phyloP scores from a whole-genome alignment of 805 yeast genomes.

The Monosporozyma unispora region DNA sequence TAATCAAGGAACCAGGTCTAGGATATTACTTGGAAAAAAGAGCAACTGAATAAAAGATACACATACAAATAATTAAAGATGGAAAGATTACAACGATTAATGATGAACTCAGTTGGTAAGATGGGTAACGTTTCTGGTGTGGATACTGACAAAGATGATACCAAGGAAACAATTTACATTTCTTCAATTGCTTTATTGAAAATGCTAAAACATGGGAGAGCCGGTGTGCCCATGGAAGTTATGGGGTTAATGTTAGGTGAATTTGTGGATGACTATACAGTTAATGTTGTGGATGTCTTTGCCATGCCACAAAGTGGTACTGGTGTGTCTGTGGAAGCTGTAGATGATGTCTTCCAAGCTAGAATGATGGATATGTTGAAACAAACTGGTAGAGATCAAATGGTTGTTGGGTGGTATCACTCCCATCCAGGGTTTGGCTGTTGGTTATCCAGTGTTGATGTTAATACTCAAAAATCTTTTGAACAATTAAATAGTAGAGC shows the following conservation, averaged over 20 bases:
- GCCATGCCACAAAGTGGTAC: slow-evolving; percentile 99
- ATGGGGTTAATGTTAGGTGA: slow-evolving; percentile 99
- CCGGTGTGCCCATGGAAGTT: slow-evolving; percentile 79
- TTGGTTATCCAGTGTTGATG: slow-evolving; percentile 97
- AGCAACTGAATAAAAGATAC: neutral
- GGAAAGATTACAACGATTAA: slow-evolving; percentile 37
- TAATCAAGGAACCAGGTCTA: neutral
- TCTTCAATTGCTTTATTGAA: slow-evolving; percentile 90
- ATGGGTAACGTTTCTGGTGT: slow-evolving; percentile 31
- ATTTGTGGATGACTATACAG: slow-evolving; percentile 93
- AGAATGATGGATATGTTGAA: slow-evolving; percentile 99
- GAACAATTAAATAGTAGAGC: slow-evolving; percentile 94
- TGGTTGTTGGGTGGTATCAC: slow-evolving; percentile 99
- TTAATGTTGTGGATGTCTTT: slow-evolving; percentile 94
- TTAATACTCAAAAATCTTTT: slow-evolving; percentile 94
- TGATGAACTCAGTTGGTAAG: slow-evolving; percentile 21
- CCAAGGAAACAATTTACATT: slow-evolving; percentile 91
- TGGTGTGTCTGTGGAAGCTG: slow-evolving; percentile 98
- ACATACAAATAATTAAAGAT: slow-evolving; percentile 11
- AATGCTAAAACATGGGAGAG: slow-evolving; percentile 96
- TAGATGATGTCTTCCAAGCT: slow-evolving; percentile 97
- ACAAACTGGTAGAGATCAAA: slow-evolving; percentile 98
- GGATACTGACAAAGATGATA: slow-evolving; percentile 83
- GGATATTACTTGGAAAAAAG: neutral
- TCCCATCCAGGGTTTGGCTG: slow-evolving; percentile 99